Conservation (phyloP, 805 yeast genomes). For the Wickerhamomyces tratensis region DNA sequence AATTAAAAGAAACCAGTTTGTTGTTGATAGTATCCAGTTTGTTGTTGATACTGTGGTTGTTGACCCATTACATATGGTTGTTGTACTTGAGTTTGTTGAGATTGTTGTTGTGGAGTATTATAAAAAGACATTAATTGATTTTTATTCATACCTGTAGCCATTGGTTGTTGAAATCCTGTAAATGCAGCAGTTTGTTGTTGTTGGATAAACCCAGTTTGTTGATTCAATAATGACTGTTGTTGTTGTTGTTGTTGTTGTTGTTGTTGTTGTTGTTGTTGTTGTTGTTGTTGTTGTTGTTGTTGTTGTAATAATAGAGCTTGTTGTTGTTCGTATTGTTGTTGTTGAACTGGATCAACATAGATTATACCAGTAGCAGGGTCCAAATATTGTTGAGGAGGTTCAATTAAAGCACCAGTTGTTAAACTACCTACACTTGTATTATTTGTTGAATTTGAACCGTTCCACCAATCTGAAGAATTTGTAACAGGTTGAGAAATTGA, state of each 20-base stretch:
- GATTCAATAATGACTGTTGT: neutral
- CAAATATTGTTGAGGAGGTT: slow-evolving; percentile 56
- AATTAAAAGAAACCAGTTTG: too few relatives aligned
- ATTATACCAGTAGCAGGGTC: slow-evolving; percentile 66
- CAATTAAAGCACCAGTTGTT: slow-evolving; percentile 12
- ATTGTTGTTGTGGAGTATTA: slow-evolving; percentile 24
- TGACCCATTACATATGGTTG: too few relatives aligned
- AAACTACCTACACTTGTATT: slow-evolving; percentile 2
- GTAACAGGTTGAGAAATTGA: slow-evolving; percentile 3
- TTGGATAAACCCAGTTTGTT: slow-evolving; percentile 1
- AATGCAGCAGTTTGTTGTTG: neutral
- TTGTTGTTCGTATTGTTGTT: slow-evolving; percentile 21
- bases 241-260: neutral
- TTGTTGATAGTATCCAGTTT: too few relatives aligned
- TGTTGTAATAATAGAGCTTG: slow-evolving; percentile 8
- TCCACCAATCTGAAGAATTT: slow-evolving; percentile 14
- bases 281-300: slow-evolving; percentile 3
- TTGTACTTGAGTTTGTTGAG: neutral
- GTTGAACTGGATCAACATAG: slow-evolving; percentile 62
- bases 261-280: slow-evolving; percentile 1
- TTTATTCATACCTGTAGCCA: slow-evolving; percentile 10
- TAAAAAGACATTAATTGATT: slow-evolving; percentile 13
- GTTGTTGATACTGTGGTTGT: slow-evolving; percentile 2
- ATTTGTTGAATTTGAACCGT: slow-evolving; percentile 13
- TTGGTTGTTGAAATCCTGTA: neutral